A percentile compares a stretch with the other conserved stretches of the same genome.
phyloP scores from a whole-genome alignment of 2,329 filamentous ascomycete genomes.

The Thermothelomyces thermophilus region DNA sequence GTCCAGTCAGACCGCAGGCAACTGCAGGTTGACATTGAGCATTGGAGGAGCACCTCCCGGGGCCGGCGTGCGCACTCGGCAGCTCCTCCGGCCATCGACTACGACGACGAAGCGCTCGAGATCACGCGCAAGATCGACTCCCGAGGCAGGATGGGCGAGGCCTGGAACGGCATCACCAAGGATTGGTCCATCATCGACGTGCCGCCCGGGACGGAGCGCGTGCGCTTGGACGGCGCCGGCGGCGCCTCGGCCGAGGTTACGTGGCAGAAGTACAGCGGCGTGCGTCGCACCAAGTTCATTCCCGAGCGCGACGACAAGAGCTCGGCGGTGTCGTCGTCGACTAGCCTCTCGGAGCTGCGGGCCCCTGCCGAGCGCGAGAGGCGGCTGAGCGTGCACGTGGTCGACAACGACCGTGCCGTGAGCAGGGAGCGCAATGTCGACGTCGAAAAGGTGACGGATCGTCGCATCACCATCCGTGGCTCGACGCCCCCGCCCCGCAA shows the following conservation, averaged over 20 bases:
- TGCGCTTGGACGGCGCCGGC: slow-evolving; percentile 74
- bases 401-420: slow-evolving; percentile 22
- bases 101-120: slow-evolving; percentile 61
- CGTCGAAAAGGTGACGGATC: slow-evolving; percentile 50
- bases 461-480: slow-evolving; percentile 36
- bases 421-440: slow-evolving; percentile 32
- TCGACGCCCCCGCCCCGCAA: slow-evolving; percentile 36
- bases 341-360: slow-evolving; percentile 22
- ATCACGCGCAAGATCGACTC: slow-evolving; percentile 49
- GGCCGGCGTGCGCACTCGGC: slow-evolving; percentile 48
- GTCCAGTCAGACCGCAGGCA: slow-evolving; percentile 52
- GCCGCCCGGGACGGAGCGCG: slow-evolving; percentile 72
- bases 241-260: slow-evolving; percentile 69
- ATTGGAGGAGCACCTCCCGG: slow-evolving; percentile 28
- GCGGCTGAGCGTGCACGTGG: slow-evolving; percentile 26
- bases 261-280: slow-evolving; percentile 74
- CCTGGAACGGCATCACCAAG: slow-evolving; percentile 64
- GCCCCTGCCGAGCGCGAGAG: slow-evolving; percentile 16
- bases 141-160: slow-evolving; percentile 65
- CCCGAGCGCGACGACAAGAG: slow-evolving; percentile 53
- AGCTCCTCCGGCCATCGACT: slow-evolving; percentile 41
- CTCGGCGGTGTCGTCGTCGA: slow-evolving; percentile 23
- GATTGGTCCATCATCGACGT: slow-evolving; percentile 81
- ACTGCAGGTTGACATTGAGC: slow-evolving; percentile 39
- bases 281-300: slow-evolving; percentile 66